Evolutionary conservation across 1,284 basidiomycete genomes (phyloP), one percentile per base, ranked within the genome.

Genomic region (Marasmius oreades): DNA sequence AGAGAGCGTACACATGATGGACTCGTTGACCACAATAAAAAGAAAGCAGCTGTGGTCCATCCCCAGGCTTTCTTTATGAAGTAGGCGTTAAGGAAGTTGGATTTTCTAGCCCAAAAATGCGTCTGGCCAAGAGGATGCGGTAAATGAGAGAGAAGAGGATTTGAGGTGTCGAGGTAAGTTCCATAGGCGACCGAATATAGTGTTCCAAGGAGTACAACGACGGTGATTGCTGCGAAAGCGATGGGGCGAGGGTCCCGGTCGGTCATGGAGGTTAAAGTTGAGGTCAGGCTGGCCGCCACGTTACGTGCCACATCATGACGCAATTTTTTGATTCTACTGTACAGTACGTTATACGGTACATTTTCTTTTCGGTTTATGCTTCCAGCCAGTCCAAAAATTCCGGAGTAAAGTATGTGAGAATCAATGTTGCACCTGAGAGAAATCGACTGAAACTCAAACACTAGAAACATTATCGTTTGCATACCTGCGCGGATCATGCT

Each of bases 341-440:
- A 10, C 28, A 31, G 28, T 31, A 5, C 20, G 10, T 5, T 12
- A 23, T 23, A 8, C 6, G 8, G 28, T 24, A 24, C 28, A 50
- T 31, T 16, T 16, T 20, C 18, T n/a, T 50, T 50, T 33, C n/a
- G 11, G 8, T 33, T 28, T 63, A 80, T 59, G 70, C 72, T 34
- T 86, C 85, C 55, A 97, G 70, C 94, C 95, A 96, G 56, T 95
- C 90, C 58, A 98, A 77, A 73, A 98, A 95, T 43, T 97, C 87
- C 1, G 96, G 96, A 0, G 96, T 98, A 67, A 98, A 98, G 76
- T 99, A 99, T 1, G 86, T 89, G 57, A 98, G 70, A 62, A 99
- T 92, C 60, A 98, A 76, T 2, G 90, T 94, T 28, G 93, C 93
- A 10, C 93, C 91, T 92, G 61, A 1, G 52, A 26, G 16, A 20